Evolutionary conservation across 2,329 filamentous ascomycete genomes (phyloP).

Genomic region (Clarireedia homoeocarpa): DNA sequence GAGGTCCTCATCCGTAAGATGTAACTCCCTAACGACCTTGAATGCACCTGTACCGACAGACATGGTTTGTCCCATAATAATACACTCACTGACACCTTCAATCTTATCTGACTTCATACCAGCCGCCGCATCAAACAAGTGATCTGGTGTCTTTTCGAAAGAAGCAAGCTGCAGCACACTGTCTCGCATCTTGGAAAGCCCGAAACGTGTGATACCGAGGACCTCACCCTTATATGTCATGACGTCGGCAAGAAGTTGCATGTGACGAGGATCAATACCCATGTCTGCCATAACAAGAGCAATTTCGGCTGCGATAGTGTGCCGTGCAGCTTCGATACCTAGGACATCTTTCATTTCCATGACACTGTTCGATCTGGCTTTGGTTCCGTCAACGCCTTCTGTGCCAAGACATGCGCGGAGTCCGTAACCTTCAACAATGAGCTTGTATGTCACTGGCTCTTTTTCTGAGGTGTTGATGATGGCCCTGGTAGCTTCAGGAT

Average conservation of each 20-base stretch:
- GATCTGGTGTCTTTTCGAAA: slow-evolving; percentile 97
- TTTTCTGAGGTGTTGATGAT: slow-evolving; percentile 69
- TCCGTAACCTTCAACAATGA: slow-evolving; percentile 92
- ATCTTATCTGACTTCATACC: slow-evolving; percentile 88
- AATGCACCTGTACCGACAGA: slow-evolving; percentile 85
- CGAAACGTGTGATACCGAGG: slow-evolving; percentile 92
- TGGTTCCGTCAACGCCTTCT: slow-evolving; percentile 74
- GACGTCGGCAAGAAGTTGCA: slow-evolving; percentile 93
- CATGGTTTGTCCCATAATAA: slow-evolving; percentile 97
- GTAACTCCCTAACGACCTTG: slow-evolving; percentile 74
- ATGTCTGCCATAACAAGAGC: slow-evolving; percentile 83
- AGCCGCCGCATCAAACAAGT: slow-evolving; percentile 89
- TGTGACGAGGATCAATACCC: slow-evolving; percentile 94
- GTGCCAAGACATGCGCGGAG: slow-evolving; percentile 87
- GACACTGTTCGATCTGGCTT: slow-evolving; percentile 73
- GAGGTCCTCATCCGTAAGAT: slow-evolving; percentile 50
- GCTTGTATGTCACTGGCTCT: slow-evolving; percentile 40
- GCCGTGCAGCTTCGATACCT: slow-evolving; percentile 88
- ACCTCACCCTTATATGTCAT: slow-evolving; percentile 99
- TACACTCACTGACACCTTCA: slow-evolving; percentile 90
- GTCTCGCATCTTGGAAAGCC: slow-evolving; percentile 92
- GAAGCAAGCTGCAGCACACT: slow-evolving; percentile 87
- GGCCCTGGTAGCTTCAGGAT: slow-evolving; percentile 75
- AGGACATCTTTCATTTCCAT: slow-evolving; percentile 84
- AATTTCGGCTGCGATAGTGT: slow-evolving; percentile 86